phyloP scores from a whole-genome alignment of 805 yeast species.

The Candida takata region DNA sequence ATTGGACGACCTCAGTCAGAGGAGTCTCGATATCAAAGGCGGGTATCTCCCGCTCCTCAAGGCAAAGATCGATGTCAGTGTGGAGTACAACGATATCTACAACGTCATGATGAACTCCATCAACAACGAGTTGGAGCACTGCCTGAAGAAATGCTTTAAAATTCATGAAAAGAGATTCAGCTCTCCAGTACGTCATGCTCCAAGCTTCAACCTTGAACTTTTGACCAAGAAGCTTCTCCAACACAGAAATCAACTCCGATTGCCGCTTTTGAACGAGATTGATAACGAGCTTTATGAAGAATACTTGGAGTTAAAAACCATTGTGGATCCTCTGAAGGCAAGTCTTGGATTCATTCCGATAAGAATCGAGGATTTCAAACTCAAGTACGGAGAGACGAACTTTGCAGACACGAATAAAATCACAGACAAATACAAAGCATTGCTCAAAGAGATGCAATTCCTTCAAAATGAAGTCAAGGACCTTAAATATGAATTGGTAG shows the following conservation, averaged over 20 bases:
- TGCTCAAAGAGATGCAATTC: constrained; percentile 35
- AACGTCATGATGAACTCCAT: constrained; percentile 36
- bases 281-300: constrained; percentile 35
- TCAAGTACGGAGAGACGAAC: constrained; percentile 16
- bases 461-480: constrained; percentile 34
- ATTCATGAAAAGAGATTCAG: constrained; percentile 32
- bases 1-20: constrained; percentile 28
- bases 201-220: constrained; percentile 29
- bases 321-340: constrained; percentile 44
- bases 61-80: constrained; percentile 30
- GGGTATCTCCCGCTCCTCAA: constrained; percentile 25
- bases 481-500: constrained; percentile 41
- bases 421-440: constrained; percentile 31
- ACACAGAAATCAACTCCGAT: constrained; percentile 25
- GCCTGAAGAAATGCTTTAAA: constrained; percentile 29
- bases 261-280: constrained; percentile 33
- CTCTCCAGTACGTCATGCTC: constrained; percentile 35
- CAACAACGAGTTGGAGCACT: constrained; percentile 31
- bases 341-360: constrained; percentile 45
- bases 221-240: constrained; percentile 26
- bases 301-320: constrained; percentile 34
- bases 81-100: constrained; percentile 39
- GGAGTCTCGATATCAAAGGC: constrained; percentile 22
- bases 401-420: constrained; percentile 24
- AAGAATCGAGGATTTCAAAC: constrained; percentile 37